These are phyloP conservation scores for Geranium incanum DNA, from an alignment of 441 rosid genomes.

Conservation along the genomic window DNA sequence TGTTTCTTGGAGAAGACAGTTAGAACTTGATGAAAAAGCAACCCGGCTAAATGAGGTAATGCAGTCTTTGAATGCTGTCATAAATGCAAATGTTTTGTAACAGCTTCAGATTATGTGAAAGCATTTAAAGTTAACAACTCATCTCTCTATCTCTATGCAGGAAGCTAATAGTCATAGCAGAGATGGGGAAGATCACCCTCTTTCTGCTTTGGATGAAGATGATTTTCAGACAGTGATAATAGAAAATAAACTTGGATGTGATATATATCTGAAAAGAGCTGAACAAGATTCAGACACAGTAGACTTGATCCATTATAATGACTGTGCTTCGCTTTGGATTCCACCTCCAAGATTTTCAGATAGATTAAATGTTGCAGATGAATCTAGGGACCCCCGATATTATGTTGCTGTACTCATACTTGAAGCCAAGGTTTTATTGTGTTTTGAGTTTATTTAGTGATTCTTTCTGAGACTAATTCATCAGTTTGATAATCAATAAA, in stretches of 20 bases:
- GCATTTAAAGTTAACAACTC: background rate
- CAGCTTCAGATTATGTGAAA: constrained; percentile 4
- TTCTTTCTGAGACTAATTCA: constrained; percentile 6
- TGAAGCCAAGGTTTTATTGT: constrained; percentile 72
- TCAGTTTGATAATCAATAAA: background rate
- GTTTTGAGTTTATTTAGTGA: constrained; percentile 15
- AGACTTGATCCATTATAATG: constrained; percentile 54
- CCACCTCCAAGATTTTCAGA: constrained; percentile 97
- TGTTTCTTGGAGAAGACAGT: constrained; percentile 90
- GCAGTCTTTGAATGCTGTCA: constrained; percentile 17
- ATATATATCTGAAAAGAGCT: constrained; percentile 67
- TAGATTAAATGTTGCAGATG: constrained; percentile 72
- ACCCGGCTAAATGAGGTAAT: constrained; percentile 64
- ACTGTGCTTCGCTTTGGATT: constrained; percentile 63
- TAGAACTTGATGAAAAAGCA: constrained; percentile 86
- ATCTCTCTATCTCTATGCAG: constrained; percentile 38
- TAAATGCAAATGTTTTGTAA: constrained; percentile 8
- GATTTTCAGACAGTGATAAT: constrained; percentile 78
- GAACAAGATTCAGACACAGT: constrained; percentile 56
- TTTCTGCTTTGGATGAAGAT: constrained; percentile 95
- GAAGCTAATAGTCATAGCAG: constrained; percentile 39
- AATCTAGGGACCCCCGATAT: constrained; percentile 68
- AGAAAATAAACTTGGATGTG: constrained; percentile 90
- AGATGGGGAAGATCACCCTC: constrained; percentile 51
- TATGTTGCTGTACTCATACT: constrained; percentile 72